Evolutionary conservation across 2,329 filamentous ascomycete genomes (phyloP), one percentile per base, ranked within the genome.

Genomic region (Neonectria sp.): DNA sequence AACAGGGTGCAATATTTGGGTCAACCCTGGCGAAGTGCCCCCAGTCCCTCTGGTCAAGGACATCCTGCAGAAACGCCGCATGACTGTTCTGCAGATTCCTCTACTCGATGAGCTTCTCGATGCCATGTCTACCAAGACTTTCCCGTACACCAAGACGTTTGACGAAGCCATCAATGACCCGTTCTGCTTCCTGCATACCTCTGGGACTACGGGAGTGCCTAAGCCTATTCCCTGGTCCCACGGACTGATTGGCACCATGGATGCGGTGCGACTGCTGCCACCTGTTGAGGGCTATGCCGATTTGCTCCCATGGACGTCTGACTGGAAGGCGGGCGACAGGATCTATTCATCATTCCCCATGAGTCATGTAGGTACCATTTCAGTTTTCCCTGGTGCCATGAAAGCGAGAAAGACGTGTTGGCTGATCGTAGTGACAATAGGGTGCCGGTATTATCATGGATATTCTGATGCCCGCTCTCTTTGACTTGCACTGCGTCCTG

Each of bases 381-480:
- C 12, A 9, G 17, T 55, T 55, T 37, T 6, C n/a, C 13, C 24
- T 24, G 31, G 25, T 56, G 35, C 3, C 52, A 55, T 21, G 45
- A 29, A 25, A 25, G 46, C 31, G 15, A 5, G 12, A 37, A 8
- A 29, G 7, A 15, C 2, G 9, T 33, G 27, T 33, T 43, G 21
- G 25, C 62, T 66, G 21, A 68, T 12, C 45, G 6, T 17, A n/a
- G 33, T 49, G 17, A 63, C 24, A n/a, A 55, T 33, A 81, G 81
- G 80, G 79, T 2, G 81, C 82, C 0, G 82, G 82, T 15, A 79
- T 83, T 5, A 79, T 84, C 17, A 83, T 83, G 80, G 67, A 84
- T 61, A 79, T 83, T 24, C 40, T 83, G 0, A 74, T 83, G 69
- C 80, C 81, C 1, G 73, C 78, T 0, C 71, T 83, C 1, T 82